phyloP scores from a whole-genome alignment of 2,329 filamentous ascomycete species.

The Ophiostoma sp. region DNA sequence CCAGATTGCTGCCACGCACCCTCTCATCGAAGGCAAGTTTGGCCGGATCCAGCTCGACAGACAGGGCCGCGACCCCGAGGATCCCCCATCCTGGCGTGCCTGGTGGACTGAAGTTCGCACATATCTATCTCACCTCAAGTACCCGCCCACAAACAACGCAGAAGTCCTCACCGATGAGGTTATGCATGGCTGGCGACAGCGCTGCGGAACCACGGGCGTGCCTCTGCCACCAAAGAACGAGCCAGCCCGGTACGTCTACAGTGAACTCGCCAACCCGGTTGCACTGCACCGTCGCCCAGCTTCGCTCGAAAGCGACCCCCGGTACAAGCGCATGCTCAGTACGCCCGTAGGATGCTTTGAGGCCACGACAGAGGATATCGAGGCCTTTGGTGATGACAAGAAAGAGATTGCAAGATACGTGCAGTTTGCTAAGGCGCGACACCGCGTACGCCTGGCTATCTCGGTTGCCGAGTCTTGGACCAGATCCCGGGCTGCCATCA shows the following conservation, averaged over 20 bases:
- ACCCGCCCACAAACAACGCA: neutral
- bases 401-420: neutral
- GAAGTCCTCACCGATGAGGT: neutral
- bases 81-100: slow-evolving; percentile 1
- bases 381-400: neutral
- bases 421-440: neutral
- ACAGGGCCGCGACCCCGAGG: neutral
- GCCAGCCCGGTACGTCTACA: neutral
- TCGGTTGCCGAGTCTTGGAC: neutral
- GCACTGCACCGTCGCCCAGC: neutral
- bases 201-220: neutral
- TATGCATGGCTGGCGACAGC: neutral
- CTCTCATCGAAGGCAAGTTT: neutral
- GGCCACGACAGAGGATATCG: neutral
- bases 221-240: neutral
- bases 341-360: neutral
- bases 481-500: too few species aligned
- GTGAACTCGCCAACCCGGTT: neutral
- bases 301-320: neutral
- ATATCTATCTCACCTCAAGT: neutral
- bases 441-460: neutral
- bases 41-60: neutral
- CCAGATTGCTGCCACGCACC: neutral
- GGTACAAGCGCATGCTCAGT: neutral
- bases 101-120: neutral